phyloP scores from a whole-genome alignment of 495 filamentous ascomycete species.

The Pseudomonodictys pantanalensis region DNA sequence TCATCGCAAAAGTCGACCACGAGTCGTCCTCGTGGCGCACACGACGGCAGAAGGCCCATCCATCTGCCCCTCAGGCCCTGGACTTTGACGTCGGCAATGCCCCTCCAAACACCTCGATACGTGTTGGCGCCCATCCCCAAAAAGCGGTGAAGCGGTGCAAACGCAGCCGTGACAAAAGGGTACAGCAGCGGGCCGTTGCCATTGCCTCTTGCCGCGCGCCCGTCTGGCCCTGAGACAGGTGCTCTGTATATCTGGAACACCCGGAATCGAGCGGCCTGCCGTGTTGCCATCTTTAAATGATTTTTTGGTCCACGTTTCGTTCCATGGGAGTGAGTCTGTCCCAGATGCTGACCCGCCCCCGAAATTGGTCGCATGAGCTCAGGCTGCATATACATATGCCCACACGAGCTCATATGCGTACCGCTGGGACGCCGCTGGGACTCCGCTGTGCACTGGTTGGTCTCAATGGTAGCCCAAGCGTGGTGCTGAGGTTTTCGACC shows the following conservation, averaged over 20 bases:
- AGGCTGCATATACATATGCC: background rate
- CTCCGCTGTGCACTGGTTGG: background rate
- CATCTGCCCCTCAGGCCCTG: background rate
- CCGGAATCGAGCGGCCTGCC: too few relatives aligned
- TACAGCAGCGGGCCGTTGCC: background rate
- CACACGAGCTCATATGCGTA: too few relatives aligned
- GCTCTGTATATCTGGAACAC: background rate
- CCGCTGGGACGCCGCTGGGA: background rate
- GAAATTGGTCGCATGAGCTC: background rate
- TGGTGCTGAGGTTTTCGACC: too few relatives aligned
- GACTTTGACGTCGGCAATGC: background rate
- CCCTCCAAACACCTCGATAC: background rate
- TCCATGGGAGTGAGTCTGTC: too few relatives aligned
- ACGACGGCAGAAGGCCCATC: background rate
- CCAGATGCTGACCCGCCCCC: too few relatives aligned
- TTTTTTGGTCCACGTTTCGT: too few relatives aligned
- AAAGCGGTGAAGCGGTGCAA: constrained; percentile 1
- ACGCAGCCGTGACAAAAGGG: background rate
- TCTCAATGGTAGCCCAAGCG: too few relatives aligned
- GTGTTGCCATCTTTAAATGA: too few relatives aligned
- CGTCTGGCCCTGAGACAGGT: background rate
- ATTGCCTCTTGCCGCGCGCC: background rate
- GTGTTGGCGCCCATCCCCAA: background rate
- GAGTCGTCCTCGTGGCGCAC: background rate
- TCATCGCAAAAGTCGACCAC: background rate